Evolutionary conservation across 192 early-diverging fungal species (phyloP), one percentile per base, ranked within the genome.

Genomic region (Coemansia sp.): DNA sequence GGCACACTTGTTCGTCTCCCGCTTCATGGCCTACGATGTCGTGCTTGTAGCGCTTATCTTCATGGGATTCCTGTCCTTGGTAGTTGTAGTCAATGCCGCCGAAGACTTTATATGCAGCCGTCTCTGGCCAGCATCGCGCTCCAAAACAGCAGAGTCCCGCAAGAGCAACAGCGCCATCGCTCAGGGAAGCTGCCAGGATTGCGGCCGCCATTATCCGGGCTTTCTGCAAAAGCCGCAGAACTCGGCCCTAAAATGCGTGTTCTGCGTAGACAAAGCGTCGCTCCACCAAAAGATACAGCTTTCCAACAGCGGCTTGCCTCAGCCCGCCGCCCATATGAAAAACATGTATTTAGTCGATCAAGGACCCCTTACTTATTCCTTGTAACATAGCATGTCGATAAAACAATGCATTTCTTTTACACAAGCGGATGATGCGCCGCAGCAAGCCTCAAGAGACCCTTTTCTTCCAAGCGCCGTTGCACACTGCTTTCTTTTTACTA

Each of bases 51-150:
- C 30, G 11, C 20, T 58, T 28, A 58, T 58, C n/a, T 39, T 28
- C 30, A 18, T 58, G 6, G 18, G 55, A 1, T 22, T 58, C 22
- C 8, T 58, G 8, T 23, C 35, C 7, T 42, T 58, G 1, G 34
- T 58, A 22, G 55, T 35, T 13, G 5, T 45, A 7, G 7, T 58
- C 20, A 58, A 58, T 13, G 22, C 24, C 4, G 10, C 30, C 1
- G 55, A 58, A 19, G 55, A 58, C 13, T 58, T 39, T 22, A 25
- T 55, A 13, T 55, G 29, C 20, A 32, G 19, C 22, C 22, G 55
- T 13, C 55, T 36, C 6, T 42, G 35, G 55, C 35, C 34, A 39
- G 10, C 8, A 1, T 27, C 23, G 23, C 1, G 25, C 16, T 3
- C 55, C 3, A 22, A 58, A 19, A 20, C 9, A 42, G 20, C 6